Conservation (phyloP, 2,329 filamentous ascomycete species). For the Helotiales sp. region DNA sequence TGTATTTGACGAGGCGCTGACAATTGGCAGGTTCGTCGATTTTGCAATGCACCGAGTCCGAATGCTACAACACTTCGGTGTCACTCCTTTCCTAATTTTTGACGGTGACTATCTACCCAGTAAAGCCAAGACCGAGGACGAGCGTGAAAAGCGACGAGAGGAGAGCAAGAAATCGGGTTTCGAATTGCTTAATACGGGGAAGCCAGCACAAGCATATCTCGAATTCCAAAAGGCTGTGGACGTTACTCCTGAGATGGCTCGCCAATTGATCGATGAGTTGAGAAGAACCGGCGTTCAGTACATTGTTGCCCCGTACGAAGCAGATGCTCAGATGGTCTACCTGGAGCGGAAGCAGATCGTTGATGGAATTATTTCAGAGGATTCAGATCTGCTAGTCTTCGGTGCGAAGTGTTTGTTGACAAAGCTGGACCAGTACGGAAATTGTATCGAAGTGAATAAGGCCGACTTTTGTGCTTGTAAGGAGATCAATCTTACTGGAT, state of each 20-base stretch:
- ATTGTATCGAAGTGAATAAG: constrained; percentile 89
- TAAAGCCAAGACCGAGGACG: constrained; percentile 83
- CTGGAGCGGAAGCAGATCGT: constrained; percentile 84
- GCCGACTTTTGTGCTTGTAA: constrained; percentile 85
- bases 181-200: constrained; percentile 79
- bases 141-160: constrained; percentile 72
- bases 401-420: constrained; percentile 88
- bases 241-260: constrained; percentile 94
- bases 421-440: constrained; percentile 91
- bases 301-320: constrained; percentile 94
- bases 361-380: constrained; percentile 88
- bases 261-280: constrained; percentile 85
- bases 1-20: constrained; percentile 1
- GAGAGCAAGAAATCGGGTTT: constrained; percentile 75
- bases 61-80: constrained; percentile 91
- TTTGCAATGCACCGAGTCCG: constrained; percentile 87
- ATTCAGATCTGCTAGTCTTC: constrained; percentile 94
- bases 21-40: constrained; percentile 70
- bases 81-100: constrained; percentile 94
- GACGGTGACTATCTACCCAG: constrained; percentile 94
- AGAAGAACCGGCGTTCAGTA: constrained; percentile 80
- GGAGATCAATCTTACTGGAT: constrained; percentile 85
- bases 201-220: constrained; percentile 73
- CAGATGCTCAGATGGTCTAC: constrained; percentile 95
- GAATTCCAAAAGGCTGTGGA: constrained; percentile 96